Conservation (phyloP, 2,329 filamentous ascomycete species). For the Beauveria varroae region DNA sequence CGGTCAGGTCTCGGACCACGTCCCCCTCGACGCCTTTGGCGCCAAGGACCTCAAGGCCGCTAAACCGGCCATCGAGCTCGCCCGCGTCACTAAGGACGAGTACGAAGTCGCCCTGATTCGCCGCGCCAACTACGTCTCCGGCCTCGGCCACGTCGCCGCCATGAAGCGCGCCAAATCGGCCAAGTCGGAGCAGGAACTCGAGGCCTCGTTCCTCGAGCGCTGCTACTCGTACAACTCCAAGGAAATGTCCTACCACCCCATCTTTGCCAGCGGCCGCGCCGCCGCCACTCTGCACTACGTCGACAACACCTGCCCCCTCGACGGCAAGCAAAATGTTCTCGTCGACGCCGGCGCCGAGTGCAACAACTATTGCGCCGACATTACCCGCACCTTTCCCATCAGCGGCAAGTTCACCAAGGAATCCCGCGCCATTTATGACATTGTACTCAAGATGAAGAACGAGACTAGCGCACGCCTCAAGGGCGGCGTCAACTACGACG, state of each 20-base stretch:
- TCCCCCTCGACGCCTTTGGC: slow-evolving; percentile 65
- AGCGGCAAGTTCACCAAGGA: slow-evolving; percentile 62
- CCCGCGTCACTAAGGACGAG: slow-evolving; percentile 64
- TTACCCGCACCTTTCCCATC: slow-evolving; percentile 82
- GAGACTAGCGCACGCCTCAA: slow-evolving; percentile 67
- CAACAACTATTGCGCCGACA: slow-evolving; percentile 63
- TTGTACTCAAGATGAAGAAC: slow-evolving; percentile 81
- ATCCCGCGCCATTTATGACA: slow-evolving; percentile 67
- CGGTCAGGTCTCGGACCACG: slow-evolving; percentile 64
- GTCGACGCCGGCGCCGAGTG: slow-evolving; percentile 79
- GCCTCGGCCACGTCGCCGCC: slow-evolving; percentile 57
- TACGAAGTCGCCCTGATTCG: slow-evolving; percentile 67
- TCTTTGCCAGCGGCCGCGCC: slow-evolving; percentile 72
- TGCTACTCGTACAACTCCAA: slow-evolving; percentile 70
- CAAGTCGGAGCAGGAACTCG: slow-evolving; percentile 73
- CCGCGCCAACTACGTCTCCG: slow-evolving; percentile 64
- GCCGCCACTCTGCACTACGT: slow-evolving; percentile 86
- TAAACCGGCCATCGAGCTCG: slow-evolving; percentile 59
- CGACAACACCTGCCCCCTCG: slow-evolving; percentile 63
- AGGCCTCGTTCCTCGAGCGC: slow-evolving; percentile 69
- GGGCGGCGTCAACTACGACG: slow-evolving; percentile 70
- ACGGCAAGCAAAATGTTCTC: slow-evolving; percentile 68
- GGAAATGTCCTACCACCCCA: slow-evolving; percentile 81
- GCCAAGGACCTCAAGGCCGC: slow-evolving; percentile 50
- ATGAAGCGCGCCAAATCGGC: slow-evolving; percentile 54